A percentile compares a stretch with the other conserved stretches of the same genome.
Conservation (phyloP, 257 asterid species). For the Fraxinus cuspidata region DNA sequence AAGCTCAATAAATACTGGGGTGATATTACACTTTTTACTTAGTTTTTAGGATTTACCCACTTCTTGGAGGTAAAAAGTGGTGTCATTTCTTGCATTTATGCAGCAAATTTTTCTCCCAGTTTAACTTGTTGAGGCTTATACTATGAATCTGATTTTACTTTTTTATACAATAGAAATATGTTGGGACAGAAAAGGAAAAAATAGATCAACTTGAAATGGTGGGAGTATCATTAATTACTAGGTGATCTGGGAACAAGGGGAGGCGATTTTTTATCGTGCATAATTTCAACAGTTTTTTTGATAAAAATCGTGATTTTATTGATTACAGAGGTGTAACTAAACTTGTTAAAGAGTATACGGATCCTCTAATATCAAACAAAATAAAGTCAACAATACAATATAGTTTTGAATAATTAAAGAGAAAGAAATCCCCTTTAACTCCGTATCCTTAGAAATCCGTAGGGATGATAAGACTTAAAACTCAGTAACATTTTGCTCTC, state of each 20-base stretch:
- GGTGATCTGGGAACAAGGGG: background rate
- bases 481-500: background rate
- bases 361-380: background rate
- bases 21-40: background rate
- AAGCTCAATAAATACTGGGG: background rate
- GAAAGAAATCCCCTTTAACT: background rate
- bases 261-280: background rate
- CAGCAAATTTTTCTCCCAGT: background rate
- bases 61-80: background rate
- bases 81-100: background rate
- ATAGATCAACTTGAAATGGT: background rate
- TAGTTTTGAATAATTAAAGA: too few relatives aligned
- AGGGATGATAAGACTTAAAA: background rate
- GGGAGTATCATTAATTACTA: background rate
- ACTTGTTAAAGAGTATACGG: background rate
- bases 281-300: too few relatives aligned
- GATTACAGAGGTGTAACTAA: too few relatives aligned
- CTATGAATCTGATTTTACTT: background rate
- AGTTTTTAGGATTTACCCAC: background rate
- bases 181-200: too few relatives aligned
- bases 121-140: background rate
- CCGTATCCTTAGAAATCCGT: background rate
- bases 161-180: background rate
- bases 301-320: too few relatives aligned
- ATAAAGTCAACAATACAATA: background rate